Conservation (phyloP, 1,284 basidiomycete genomes). For the Apiotrichum brassicae region DNA sequence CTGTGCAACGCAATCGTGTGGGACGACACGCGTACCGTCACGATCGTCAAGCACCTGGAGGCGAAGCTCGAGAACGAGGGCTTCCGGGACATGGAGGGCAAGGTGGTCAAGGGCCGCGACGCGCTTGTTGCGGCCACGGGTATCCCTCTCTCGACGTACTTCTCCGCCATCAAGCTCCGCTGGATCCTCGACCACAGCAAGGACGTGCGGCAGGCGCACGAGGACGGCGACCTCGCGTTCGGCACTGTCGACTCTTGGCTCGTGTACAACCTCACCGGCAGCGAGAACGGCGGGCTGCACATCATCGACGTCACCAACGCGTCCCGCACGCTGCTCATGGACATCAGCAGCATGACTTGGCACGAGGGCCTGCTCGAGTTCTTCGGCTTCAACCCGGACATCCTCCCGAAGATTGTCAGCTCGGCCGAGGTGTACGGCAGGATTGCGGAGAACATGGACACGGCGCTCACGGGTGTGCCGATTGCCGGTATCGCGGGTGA, state of each 20-base stretch:
- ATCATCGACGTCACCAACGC: conserved; percentile 93
- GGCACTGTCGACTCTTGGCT: conserved; percentile 93
- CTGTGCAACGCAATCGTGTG: conserved; percentile 89
- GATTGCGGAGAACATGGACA: conserved; percentile 52
- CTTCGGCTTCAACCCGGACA: conserved; percentile 70
- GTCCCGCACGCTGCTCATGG: conserved; percentile 87
- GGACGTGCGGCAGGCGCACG: conserved; percentile 71
- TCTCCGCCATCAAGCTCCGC: conserved; percentile 87
- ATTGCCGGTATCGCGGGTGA: conserved; percentile 92
- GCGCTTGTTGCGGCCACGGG: conserved; percentile 54
- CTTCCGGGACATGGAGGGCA: conserved; percentile 55
- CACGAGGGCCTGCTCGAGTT: conserved; percentile 75
- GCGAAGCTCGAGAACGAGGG: conserved; percentile 67
- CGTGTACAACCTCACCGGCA: conserved; percentile 75
- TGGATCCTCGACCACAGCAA: conserved; percentile 92
- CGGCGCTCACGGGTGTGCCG: conserved; percentile 67
- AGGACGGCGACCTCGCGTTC: conserved; percentile 74
- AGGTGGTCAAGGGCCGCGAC: conserved; percentile 54
- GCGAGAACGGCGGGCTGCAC: conserved; percentile 61
- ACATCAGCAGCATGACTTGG: conserved; percentile 76
- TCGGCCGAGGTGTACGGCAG: conserved; percentile 87
- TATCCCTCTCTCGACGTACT: conserved; percentile 86
- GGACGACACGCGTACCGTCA: conserved; percentile 87
- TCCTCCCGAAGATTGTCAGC: conserved; percentile 81
- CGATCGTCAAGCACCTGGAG: conserved; percentile 70